Percentiles rank a stretch among this genome's conserved stretches.
These are phyloP conservation scores for Talaromyces adpressus DNA, from an alignment of 495 filamentous ascomycete species.

Conservation along the genomic window DNA sequence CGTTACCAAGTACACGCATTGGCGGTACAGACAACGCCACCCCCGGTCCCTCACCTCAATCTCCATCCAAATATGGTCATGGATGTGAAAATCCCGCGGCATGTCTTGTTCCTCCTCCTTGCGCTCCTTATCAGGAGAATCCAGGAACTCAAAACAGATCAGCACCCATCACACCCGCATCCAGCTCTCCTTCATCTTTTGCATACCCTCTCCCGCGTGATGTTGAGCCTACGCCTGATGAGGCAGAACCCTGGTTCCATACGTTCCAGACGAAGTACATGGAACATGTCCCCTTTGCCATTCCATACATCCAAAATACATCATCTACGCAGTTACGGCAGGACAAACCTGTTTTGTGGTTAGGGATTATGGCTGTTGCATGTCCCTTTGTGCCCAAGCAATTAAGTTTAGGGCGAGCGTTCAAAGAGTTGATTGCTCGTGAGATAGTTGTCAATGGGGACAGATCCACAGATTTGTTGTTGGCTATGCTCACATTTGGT, in stretches of 20 bases:
- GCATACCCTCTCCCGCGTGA: conserved; percentile 12
- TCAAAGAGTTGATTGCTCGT: conserved; percentile 29
- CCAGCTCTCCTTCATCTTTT: conserved; percentile 16
- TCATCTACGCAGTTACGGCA: conserved; percentile 28
- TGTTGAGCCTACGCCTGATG: conserved; percentile 15
- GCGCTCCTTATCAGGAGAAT: background rate
- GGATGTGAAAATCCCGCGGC: background rate
- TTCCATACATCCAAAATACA: conserved; percentile 25
- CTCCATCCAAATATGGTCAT: background rate
- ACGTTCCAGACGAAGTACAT: conserved; percentile 12
- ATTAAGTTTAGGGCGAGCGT: conserved; percentile 18
- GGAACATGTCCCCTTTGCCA: conserved; percentile 28
- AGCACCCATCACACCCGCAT: background rate
- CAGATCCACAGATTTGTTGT: conserved; percentile 39
- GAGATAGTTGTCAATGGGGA: conserved; percentile 36
- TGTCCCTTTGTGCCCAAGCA: conserved; percentile 24
- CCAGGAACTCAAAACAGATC: background rate
- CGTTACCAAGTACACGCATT: background rate
- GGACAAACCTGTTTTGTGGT: conserved; percentile 38
- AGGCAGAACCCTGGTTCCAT: conserved; percentile 27
- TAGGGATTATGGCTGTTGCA: conserved; percentile 38
- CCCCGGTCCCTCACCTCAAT: background rate
- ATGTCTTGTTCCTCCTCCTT: background rate
- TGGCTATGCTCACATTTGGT: conserved; percentile 33
- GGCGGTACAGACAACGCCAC: background rate